Conservation (phyloP, 805 yeast genomes). For the Wickerhamiella domercqiae region DNA sequence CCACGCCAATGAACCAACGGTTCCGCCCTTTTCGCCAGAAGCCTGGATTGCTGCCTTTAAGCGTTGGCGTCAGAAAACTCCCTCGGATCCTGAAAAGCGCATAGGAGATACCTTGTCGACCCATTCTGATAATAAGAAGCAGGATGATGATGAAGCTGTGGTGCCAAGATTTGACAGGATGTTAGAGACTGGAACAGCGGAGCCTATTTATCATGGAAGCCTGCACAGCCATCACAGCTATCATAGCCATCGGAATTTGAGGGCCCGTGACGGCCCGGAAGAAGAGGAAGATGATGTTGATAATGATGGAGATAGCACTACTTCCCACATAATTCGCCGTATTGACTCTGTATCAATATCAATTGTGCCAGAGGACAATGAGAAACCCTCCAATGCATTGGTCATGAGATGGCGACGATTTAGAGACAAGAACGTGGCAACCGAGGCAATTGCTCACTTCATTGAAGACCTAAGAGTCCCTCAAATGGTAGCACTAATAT, state of each 20-base stretch:
- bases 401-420: slow-evolving; percentile 9
- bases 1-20: slow-evolving; percentile 13
- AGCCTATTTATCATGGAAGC: too few relatives aligned
- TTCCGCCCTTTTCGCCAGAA: slow-evolving; percentile 13
- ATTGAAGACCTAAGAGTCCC: slow-evolving; percentile 34
- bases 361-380: not conserved
- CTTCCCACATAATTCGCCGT: not conserved
- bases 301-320: slow-evolving; percentile 3
- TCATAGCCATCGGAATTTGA: not conserved
- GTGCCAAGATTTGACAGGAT: not conserved
- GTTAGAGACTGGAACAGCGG: not conserved
- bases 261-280: not conserved
- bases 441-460: slow-evolving; percentile 30
- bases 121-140: not conserved
- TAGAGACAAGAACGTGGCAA: slow-evolving; percentile 8
- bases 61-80: not conserved
- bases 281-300: slow-evolving; percentile 5
- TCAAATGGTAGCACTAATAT: slow-evolving; percentile 52
- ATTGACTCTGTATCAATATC: not conserved
- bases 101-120: not conserved
- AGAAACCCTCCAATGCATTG: not conserved
- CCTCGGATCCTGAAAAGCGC: too few relatives aligned
- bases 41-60: not conserved
- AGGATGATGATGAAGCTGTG: not conserved
- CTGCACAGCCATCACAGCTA: too few relatives aligned